Evolutionary conservation across 768 basidiomycete genomes (phyloP), one percentile per base, ranked within the genome.

Genomic region (Rhodosporidiobolus sp.): DNA sequence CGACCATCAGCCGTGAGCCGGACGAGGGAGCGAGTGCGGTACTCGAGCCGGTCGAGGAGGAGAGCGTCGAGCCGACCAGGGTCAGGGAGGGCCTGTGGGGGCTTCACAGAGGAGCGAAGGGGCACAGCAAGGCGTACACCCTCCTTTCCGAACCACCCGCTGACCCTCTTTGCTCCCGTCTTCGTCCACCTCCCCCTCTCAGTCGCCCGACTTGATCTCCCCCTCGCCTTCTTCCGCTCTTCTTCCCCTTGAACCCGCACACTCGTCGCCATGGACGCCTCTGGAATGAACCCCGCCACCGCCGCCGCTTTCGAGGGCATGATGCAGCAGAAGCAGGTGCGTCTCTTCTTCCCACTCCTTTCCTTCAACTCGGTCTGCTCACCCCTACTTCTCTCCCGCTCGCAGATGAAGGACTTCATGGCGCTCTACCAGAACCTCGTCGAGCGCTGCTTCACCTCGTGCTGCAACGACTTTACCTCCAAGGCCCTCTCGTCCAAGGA

Each of bases 371-470:
- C 54, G 1, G n/a, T n/a, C n/a, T n/a, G n/a, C n/a, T 10, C 17
- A 49, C 4, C 57, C 34, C 34, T 5, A 3, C 6, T 8, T 45
- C 63, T 26, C 26, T 22, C 50, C 14, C 66, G 30, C 30, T 2
- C 26, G n/a, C 80, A 98, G 94, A 95, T 99, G 94, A 92, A 95
- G 85, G 95, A 98, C 84, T 98, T 99, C 79, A 85, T 99, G 85
- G 86, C 86, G 79, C 89, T 98, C 82, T 98, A 99, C 83, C 90
- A 92, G 32, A 90, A 88, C 79, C 86, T 99, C 67, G 93, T 94
- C 45, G 95, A 98, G 81, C 88, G 91, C 77, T 99, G 95, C 82
- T 99, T 99, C 86, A 92, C 85, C 78, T 85, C 91, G 22, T 99
- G 95, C 81, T 90, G 89, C 79, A 94, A 94, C 80, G 95, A 99